Conservation (phyloP, 139 green algal genomes). For the Coelastrella sp. region DNA sequence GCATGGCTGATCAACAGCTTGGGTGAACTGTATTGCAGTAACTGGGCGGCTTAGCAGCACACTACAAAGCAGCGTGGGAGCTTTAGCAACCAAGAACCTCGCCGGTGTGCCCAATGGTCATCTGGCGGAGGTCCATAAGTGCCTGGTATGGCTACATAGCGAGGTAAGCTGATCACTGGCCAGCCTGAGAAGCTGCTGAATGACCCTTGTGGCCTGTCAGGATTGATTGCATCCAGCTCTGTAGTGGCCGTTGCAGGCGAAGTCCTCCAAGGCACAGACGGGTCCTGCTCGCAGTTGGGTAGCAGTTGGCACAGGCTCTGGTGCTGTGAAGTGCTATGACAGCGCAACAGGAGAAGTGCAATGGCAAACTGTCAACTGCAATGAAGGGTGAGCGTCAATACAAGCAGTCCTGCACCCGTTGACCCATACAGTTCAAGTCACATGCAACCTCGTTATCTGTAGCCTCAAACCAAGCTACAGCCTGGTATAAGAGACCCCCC, state of each 20-base stretch:
- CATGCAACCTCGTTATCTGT: no score
- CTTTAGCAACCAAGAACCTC: neutral
- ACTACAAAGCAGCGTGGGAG: neutral
- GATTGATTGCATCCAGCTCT: no score
- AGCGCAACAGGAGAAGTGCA: slow-evolving; percentile 63
- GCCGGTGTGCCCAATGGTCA: neutral
- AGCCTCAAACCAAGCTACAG: no score
- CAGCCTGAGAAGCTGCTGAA: no score
- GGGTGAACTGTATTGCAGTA: slow-evolving; percentile 10
- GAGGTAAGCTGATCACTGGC: slow-evolving; percentile 37
- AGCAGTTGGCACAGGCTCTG: slow-evolving; percentile 65
- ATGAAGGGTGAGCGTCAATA: slow-evolving; percentile 66
- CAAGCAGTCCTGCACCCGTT: no score
- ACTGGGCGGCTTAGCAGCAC: slow-evolving; percentile 41
- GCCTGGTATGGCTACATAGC: slow-evolving; percentile 35
- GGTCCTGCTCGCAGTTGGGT: slow-evolving; percentile 41
- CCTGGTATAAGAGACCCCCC: no score
- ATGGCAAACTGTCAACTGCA: slow-evolving; percentile 61
- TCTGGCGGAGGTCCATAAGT: slow-evolving; percentile 32
- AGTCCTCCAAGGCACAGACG: neutral
- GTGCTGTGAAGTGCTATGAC: slow-evolving; percentile 72
- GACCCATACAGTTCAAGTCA: no score
- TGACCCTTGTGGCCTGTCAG: no score
- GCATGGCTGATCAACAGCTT: slow-evolving; percentile 3
- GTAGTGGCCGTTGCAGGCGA: neutral